Percentiles rank a stretch among this genome's conserved stretches.
Evolutionary conservation across 768 basidiomycete species (phyloP).

Genomic region (Xerocomus potaroensis): DNA sequence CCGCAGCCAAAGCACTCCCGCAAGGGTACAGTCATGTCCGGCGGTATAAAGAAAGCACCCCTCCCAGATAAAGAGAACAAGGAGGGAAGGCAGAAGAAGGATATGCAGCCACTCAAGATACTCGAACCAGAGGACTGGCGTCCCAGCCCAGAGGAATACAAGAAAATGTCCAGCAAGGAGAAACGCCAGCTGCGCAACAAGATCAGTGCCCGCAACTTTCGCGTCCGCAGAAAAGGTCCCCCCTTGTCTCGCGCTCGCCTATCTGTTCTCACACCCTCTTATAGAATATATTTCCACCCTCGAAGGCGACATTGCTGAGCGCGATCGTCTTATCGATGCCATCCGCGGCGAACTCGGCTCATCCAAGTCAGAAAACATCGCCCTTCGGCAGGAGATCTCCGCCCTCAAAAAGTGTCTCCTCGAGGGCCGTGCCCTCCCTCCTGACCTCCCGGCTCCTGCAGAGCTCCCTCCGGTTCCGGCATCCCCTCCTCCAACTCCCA

Average conservation of each 20-base stretch:
- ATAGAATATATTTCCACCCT: conserved; percentile 96
- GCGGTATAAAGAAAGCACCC: conserved; percentile 66
- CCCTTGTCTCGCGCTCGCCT: background rate
- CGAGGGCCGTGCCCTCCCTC: conserved; percentile 52
- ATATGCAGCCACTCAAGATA: conserved; percentile 24
- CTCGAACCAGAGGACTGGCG: conserved; percentile 69
- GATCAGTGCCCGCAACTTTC: conserved; percentile 92
- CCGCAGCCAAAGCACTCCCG: conserved; percentile 48
- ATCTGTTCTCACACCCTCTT: background rate
- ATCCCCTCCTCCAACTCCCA: conserved; percentile 39
- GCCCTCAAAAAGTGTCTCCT: conserved; percentile 72
- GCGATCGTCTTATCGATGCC: conserved; percentile 85
- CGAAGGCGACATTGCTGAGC: conserved; percentile 89
- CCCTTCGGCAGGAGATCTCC: conserved; percentile 72
- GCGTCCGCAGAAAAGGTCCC: conserved; percentile 88
- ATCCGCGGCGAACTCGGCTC: conserved; percentile 81
- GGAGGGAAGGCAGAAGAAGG: conserved; percentile 20
- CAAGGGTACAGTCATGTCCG: conserved; percentile 67
- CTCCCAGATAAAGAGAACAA: conserved; percentile 33
- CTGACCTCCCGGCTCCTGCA: conserved; percentile 43
- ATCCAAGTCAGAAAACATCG: conserved; percentile 76
- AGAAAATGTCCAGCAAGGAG: conserved; percentile 93
- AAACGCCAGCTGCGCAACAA: conserved; percentile 96
- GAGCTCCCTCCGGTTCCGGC: conserved; percentile 34
- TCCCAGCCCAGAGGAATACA: conserved; percentile 88